Evolutionary conservation across 1,284 basidiomycete species (phyloP).

Genomic region (Trichosporon sp.): DNA sequence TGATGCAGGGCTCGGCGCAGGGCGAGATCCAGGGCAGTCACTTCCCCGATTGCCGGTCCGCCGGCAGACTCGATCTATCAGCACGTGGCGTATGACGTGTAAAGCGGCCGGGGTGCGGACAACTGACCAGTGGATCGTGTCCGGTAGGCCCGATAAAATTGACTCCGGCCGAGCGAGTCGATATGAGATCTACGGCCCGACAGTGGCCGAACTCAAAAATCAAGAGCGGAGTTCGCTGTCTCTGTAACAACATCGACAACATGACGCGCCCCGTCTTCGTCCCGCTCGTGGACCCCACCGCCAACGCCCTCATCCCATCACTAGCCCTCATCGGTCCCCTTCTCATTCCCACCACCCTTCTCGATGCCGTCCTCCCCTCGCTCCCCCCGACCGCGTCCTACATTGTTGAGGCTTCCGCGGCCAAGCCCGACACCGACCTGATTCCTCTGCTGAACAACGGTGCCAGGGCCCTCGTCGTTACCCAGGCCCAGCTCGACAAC

Average conservation of each 20-base stretch:
- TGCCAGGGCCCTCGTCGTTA: slow-evolving; percentile 69
- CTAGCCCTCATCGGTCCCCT: slow-evolving; percentile 72
- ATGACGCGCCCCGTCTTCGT: slow-evolving; percentile 50
- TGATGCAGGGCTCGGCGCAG: not conserved
- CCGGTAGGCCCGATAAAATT: slow-evolving; percentile 1
- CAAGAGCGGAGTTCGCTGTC: not conserved
- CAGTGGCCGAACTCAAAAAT: not conserved
- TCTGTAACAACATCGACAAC: slow-evolving; percentile 7
- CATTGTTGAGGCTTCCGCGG: slow-evolving; percentile 58
- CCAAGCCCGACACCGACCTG: slow-evolving; percentile 58
- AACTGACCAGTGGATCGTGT: not conserved
- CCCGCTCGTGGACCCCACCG: slow-evolving; percentile 47
- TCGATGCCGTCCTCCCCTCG: slow-evolving; percentile 35
- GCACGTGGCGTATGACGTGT: slow-evolving; percentile 3
- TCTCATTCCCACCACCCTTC: slow-evolving; percentile 54
- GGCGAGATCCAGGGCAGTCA: not conserved
- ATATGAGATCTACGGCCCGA: slow-evolving; percentile 1
- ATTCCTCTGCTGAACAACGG: slow-evolving; percentile 68
- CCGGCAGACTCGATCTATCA: not conserved
- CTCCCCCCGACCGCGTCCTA: slow-evolving; percentile 44
- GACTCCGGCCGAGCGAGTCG: not conserved
- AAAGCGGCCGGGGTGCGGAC: not conserved
- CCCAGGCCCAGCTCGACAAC: slow-evolving; percentile 62
- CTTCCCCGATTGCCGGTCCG: not conserved
- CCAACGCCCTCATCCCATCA: slow-evolving; percentile 56